phyloP scores from a whole-genome alignment of 305 asterid genomes.

The Fraxinus floribunda region DNA sequence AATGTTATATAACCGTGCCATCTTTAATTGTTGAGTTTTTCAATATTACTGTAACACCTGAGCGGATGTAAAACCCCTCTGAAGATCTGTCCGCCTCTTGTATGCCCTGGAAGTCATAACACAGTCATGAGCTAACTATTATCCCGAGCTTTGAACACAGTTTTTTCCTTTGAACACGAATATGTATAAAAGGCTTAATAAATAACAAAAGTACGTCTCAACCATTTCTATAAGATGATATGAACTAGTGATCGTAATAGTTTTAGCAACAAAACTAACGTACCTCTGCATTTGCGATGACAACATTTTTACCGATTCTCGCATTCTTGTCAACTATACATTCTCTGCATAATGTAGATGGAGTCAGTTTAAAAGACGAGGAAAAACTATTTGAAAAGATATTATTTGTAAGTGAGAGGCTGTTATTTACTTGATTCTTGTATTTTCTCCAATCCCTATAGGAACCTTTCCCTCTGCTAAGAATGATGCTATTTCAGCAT shows the following conservation, averaged over 20 bases:
- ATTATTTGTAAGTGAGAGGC: slow-evolving; percentile 13
- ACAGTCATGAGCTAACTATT: background rate
- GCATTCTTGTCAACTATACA: slow-evolving; percentile 96
- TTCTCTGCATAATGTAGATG: slow-evolving; percentile 45
- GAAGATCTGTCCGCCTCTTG: slow-evolving; percentile 93
- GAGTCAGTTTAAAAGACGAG: slow-evolving; percentile 20
- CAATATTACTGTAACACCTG: slow-evolving; percentile 68
- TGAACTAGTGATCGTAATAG: background rate
- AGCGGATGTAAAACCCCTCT: slow-evolving; percentile 87
- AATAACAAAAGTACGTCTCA: background rate
- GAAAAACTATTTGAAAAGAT: background rate
- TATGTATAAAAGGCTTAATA: background rate
- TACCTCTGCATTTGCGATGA: slow-evolving; percentile 84
- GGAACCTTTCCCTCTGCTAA: slow-evolving; percentile 86
- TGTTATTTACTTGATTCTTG: slow-evolving; percentile 70
- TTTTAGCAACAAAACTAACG: background rate
- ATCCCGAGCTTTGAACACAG: background rate
- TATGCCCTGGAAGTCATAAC: slow-evolving; percentile 61
- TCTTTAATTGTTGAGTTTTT: slow-evolving; percentile 77
- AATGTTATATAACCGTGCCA: slow-evolving; percentile 64
- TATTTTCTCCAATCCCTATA: slow-evolving; percentile 83
- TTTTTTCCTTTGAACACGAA: background rate
- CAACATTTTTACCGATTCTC: slow-evolving; percentile 79
- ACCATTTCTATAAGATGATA: background rate
- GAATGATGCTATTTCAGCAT: slow-evolving; percentile 60